phyloP scores from a whole-genome alignment of 306 rosid species.

The Prinsepia uniflora region DNA sequence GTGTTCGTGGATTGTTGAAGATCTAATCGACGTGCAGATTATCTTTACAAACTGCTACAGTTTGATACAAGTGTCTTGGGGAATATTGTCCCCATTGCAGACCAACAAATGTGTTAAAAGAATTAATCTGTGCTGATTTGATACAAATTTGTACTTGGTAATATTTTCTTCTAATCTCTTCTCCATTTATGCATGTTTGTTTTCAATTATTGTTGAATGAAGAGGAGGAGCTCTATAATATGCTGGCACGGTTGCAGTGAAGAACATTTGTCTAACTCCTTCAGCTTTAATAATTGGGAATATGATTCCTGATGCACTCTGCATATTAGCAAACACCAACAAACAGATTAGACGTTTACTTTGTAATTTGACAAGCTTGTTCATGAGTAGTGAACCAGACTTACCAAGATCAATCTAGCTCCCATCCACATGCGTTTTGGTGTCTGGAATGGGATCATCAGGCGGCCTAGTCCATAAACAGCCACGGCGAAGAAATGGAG shows the following conservation, averaged over 20 bases:
- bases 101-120: constrained; percentile 5
- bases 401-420: constrained; percentile 52
- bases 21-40: neutral
- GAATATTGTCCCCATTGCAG: constrained; percentile 1
- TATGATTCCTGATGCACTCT: constrained; percentile 71
- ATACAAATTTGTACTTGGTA: neutral
- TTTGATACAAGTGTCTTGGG: constrained; percentile 7
- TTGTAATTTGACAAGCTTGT: neutral
- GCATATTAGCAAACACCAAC: constrained; percentile 14
- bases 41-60: constrained; percentile 14
- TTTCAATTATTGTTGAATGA: neutral
- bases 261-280: constrained; percentile 84
- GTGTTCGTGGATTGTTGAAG: too few species aligned
- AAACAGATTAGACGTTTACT: neutral
- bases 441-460: constrained; percentile 64
- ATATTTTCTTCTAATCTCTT: neutral
- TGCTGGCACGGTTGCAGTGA: constrained; percentile 66
- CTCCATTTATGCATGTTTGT: neutral
- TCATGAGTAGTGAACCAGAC: neutral
- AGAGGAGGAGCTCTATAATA: constrained; percentile 69
- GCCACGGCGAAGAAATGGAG: constrained; percentile 78
- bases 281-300: constrained; percentile 74
- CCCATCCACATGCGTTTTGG: constrained; percentile 60
- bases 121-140: neutral
- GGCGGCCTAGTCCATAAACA: constrained; percentile 68